A percentile compares a stretch with the other conserved stretches of the same genome.
These are phyloP conservation scores for Epichloe scottii DNA, from an alignment of 2,329 filamentous ascomycete species.

Conservation along the genomic window DNA sequence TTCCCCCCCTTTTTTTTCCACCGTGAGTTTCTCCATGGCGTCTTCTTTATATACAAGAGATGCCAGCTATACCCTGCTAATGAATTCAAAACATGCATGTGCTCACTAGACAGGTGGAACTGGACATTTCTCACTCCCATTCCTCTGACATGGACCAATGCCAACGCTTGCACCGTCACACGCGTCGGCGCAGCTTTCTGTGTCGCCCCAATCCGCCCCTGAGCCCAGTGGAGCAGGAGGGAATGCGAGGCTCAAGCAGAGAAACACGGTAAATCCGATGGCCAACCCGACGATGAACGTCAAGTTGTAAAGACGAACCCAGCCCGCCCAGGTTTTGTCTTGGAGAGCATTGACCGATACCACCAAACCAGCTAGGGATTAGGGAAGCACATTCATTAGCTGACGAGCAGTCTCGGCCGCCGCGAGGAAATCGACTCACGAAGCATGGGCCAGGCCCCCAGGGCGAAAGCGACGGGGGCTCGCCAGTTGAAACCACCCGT, in stretches of 20 bases:
- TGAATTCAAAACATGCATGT: background rate
- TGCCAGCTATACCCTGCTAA: no score
- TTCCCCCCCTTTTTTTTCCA: no score
- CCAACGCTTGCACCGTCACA: background rate
- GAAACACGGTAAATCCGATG: background rate
- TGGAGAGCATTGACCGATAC: conserved; percentile 11
- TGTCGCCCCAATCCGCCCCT: background rate
- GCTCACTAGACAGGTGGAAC: background rate
- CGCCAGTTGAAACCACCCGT: conserved; percentile 23
- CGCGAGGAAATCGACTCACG: conserved; percentile 4
- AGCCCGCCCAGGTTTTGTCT: conserved; percentile 14
- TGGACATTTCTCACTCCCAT: background rate
- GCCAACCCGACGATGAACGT: conserved; percentile 27
- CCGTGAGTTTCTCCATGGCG: no score
- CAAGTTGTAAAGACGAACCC: conserved; percentile 27
- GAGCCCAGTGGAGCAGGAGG: background rate
- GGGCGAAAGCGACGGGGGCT: conserved; percentile 19
- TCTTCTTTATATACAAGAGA: no score
- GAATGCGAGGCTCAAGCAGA: background rate
- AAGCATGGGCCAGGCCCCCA: conserved; percentile 17
- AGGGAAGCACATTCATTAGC: conserved; percentile 2
- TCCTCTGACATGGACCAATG: background rate
- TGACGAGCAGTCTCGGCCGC: background rate
- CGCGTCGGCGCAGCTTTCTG: background rate
- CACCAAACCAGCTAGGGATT: conserved; percentile 12